phyloP scores from a whole-genome alignment of 106 monocot genomes.

The Dioscorea dumetorum region DNA sequence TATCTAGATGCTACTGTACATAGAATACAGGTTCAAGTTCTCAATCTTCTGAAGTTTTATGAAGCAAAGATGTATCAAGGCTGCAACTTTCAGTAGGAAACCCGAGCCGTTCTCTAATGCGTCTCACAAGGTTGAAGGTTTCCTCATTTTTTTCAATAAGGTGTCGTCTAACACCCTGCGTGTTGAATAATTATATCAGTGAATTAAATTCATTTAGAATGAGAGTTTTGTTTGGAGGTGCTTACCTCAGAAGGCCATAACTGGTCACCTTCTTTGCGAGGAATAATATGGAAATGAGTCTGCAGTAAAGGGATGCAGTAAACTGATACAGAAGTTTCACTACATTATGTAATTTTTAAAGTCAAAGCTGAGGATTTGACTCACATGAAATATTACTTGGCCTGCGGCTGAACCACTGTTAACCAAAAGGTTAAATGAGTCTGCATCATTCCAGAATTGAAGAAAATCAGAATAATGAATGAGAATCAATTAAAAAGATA shows the following conservation, averaged over 20 bases:
- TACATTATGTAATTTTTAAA: not conserved
- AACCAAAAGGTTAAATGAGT: slow-evolving; percentile 86
- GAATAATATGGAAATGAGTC: slow-evolving; percentile 98
- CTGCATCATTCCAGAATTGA: slow-evolving; percentile 21
- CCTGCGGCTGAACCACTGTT: slow-evolving; percentile 90
- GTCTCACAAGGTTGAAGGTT: slow-evolving; percentile 26
- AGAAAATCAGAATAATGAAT: not conserved
- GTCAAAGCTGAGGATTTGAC: slow-evolving; percentile 5
- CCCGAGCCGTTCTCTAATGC: slow-evolving; percentile 28
- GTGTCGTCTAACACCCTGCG: slow-evolving; percentile 46
- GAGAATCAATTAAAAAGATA: not conserved
- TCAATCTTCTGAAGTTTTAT: slow-evolving; percentile 1
- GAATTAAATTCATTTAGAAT: too few species aligned
- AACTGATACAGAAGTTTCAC: too few species aligned
- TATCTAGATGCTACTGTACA: too few species aligned
- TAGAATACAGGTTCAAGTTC: not conserved
- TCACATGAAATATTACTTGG: slow-evolving; percentile 97
- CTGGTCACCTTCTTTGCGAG: slow-evolving; percentile 69
- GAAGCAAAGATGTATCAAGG: slow-evolving; percentile 4
- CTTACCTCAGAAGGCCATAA: slow-evolving; percentile 82
- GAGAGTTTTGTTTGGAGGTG: too few species aligned
- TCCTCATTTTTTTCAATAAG: slow-evolving; percentile 32
- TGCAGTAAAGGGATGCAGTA: slow-evolving; percentile 12
- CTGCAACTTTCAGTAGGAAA: not conserved
- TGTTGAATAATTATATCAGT: not conserved